These are phyloP conservation scores for Dioscorea dumetorum DNA, from an alignment of 106 monocot species.

Conservation along the genomic window DNA sequence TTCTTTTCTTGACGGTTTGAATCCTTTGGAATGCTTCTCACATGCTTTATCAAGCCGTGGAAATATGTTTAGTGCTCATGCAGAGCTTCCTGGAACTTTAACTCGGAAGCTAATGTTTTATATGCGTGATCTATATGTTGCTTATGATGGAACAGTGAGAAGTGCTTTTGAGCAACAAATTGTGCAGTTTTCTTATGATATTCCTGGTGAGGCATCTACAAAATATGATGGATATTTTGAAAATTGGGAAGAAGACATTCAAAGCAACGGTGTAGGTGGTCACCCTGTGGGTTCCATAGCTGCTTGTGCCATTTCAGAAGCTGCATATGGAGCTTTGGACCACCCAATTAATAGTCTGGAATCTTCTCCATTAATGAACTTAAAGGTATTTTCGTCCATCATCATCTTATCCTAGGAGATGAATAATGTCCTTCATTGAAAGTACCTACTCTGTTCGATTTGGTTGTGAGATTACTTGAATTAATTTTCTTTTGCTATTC, in stretches of 20 bases:
- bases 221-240: background rate
- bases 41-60: conserved; percentile 60
- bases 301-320: conserved; percentile 80
- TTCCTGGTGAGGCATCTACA: conserved; percentile 5
- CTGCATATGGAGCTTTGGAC: conserved; percentile 91
- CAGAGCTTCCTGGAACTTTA: conserved; percentile 77
- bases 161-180: conserved; percentile 67
- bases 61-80: conserved; percentile 75
- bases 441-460: no score
- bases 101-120: conserved; percentile 74
- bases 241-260: background rate
- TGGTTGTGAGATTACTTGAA: no score
- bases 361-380: conserved; percentile 62
- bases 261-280: conserved; percentile 28
- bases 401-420: no score
- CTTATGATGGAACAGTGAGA: conserved; percentile 91
- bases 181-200: conserved; percentile 58
- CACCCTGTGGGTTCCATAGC: conserved; percentile 76
- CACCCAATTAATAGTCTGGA: conserved; percentile 44
- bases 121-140: conserved; percentile 65
- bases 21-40: conserved; percentile 71
- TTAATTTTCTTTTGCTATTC: no score
- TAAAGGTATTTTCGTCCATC: conserved; percentile 49
- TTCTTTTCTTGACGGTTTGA: conserved; percentile 86
- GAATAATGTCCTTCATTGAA: no score